Percentiles rank a stretch among this genome's conserved stretches.
Evolutionary conservation across 2,329 filamentous ascomycete genomes (phyloP).

Genomic region (Pseudocercospora ulei): DNA sequence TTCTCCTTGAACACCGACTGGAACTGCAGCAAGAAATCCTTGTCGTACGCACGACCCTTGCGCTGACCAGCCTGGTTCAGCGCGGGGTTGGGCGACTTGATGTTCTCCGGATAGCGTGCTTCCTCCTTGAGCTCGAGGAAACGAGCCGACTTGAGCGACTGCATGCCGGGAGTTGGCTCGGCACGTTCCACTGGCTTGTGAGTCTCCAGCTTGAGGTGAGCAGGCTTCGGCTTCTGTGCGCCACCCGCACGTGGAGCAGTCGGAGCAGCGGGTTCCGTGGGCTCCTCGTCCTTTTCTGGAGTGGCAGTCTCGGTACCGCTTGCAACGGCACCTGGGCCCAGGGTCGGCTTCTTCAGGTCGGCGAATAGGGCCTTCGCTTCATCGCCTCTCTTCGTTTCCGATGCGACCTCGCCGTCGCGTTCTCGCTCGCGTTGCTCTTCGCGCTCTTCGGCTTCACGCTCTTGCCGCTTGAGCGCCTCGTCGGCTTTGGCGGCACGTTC

Average conservation of each 20-base stretch:
- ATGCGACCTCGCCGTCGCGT: slow-evolving; percentile 23
- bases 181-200: slow-evolving; percentile 80
- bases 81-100: slow-evolving; percentile 83
- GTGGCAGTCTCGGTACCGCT: slow-evolving; percentile 34
- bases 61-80: slow-evolving; percentile 72
- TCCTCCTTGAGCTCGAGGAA: slow-evolving; percentile 68
- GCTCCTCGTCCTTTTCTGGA: slow-evolving; percentile 35
- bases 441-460: slow-evolving; percentile 43
- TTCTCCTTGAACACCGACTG: slow-evolving; percentile 94
- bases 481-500: slow-evolving; percentile 48
- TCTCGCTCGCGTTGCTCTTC: slow-evolving; percentile 39
- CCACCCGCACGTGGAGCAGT: slow-evolving; percentile 36
- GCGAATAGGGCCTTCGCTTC: slow-evolving; percentile 43
- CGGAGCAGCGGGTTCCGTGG: slow-evolving; percentile 16
- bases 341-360: slow-evolving; percentile 42
- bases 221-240: slow-evolving; percentile 67
- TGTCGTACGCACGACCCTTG: slow-evolving; percentile 85
- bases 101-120: slow-evolving; percentile 69
- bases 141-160: slow-evolving; percentile 81
- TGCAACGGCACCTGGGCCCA: slow-evolving; percentile 40
- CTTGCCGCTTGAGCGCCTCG: slow-evolving; percentile 42
- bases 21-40: slow-evolving; percentile 91
- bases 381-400: slow-evolving; percentile 24
- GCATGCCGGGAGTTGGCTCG: slow-evolving; percentile 86
- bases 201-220: slow-evolving; percentile 78